Percentiles rank a stretch among this genome's conserved stretches.
phyloP scores from a whole-genome alignment of 768 basidiomycete genomes.

The Dacryopinax primogenitus region DNA sequence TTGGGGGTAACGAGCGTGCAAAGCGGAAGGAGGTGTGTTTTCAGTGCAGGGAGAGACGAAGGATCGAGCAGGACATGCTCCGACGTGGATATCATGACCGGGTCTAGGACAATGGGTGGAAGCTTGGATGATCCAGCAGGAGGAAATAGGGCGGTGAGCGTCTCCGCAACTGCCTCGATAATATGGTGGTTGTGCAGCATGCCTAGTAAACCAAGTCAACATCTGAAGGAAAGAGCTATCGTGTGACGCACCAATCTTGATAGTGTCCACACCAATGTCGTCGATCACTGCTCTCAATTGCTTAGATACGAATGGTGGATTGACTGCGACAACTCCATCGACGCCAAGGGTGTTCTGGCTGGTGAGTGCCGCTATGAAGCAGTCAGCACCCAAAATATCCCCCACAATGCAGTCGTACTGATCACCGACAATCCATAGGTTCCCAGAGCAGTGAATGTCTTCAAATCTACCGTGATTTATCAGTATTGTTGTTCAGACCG shows the following conservation, averaged over 20 bases:
- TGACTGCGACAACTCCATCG: conserved; percentile 53
- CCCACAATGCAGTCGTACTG: conserved; percentile 22
- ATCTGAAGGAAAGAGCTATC: background rate
- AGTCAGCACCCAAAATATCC: background rate
- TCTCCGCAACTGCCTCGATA: conserved; percentile 38
- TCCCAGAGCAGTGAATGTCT: conserved; percentile 62
- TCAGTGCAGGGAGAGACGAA: conserved; percentile 49
- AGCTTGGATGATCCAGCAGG: conserved; percentile 16
- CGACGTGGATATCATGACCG: conserved; percentile 83
- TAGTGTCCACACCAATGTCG: conserved; percentile 55
- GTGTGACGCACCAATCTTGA: conserved; percentile 41
- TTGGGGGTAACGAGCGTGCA: conserved; percentile 73
- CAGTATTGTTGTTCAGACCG: background rate
- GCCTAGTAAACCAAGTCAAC: conserved; percentile 32
- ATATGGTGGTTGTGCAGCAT: conserved; percentile 63
- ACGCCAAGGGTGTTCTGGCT: conserved; percentile 85
- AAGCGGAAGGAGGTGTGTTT: conserved; percentile 54
- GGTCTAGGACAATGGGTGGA: conserved; percentile 66
- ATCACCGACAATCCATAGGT: conserved; percentile 73
- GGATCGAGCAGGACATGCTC: conserved; percentile 64
- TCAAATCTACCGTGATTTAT: conserved; percentile 47
- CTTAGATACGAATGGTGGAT: conserved; percentile 55
- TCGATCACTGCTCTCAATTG: conserved; percentile 60
- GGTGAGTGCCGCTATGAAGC: conserved; percentile 47
- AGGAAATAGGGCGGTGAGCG: conserved; percentile 37